Conservation (phyloP, 2,329 filamentous ascomycete species). For the Monosporascus sp. region DNA sequence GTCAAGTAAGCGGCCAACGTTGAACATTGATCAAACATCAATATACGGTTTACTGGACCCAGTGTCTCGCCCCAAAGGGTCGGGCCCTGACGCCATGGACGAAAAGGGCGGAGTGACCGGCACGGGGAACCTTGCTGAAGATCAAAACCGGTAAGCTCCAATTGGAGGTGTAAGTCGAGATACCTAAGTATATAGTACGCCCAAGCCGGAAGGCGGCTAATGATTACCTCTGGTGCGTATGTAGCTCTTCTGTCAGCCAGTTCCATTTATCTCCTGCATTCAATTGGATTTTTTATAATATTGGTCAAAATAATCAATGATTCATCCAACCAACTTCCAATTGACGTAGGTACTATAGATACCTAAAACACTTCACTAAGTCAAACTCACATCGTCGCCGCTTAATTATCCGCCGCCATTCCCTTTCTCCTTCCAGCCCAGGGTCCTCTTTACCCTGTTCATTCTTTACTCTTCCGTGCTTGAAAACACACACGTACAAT, state of each 20-base stretch:
- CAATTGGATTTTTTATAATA: too few species aligned
- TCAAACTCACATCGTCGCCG: too few species aligned
- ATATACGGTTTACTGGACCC: too few species aligned
- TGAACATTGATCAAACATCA: too few species aligned
- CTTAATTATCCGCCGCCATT: background rate
- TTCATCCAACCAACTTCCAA: too few species aligned
- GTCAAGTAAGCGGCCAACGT: too few species aligned
- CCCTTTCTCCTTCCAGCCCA: background rate
- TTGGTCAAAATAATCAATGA: too few species aligned
- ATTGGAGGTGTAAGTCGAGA: background rate
- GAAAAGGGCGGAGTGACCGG: background rate
- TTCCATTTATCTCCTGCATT: too few species aligned
- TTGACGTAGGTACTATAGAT: too few species aligned
- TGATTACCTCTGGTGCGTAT: background rate
- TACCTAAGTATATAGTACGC: background rate
- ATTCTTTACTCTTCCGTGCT: background rate
- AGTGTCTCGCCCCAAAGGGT: too few species aligned
- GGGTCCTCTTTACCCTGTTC: background rate
- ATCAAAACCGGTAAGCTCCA: background rate
- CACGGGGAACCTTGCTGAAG: background rate
- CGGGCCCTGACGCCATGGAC: background rate
- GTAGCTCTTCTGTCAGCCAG: too few species aligned
- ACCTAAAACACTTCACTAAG: too few species aligned
- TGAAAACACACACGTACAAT: background rate
- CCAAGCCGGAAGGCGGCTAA: background rate